A percentile compares a stretch with the other conserved stretches of the same genome.
Conservation (phyloP, 2,329 filamentous ascomycete species). For the Fusarium compactum region DNA sequence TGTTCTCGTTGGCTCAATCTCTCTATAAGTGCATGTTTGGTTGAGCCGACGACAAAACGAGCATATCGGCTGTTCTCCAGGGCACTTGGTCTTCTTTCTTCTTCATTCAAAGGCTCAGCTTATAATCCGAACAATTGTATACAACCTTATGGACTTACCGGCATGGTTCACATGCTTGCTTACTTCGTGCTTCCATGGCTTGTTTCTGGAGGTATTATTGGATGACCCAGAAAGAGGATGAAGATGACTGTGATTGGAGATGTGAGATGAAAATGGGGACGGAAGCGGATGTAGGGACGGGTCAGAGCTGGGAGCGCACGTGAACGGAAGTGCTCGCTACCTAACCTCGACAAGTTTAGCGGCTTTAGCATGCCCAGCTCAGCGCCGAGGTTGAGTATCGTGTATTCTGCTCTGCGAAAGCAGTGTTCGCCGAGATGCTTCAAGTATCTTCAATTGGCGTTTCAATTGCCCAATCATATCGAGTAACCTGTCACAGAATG, state of each 20-base stretch:
- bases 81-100: conserved; percentile 22
- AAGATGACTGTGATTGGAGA: background rate
- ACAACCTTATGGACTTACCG: background rate
- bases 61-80: conserved; percentile 9
- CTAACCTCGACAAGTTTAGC: background rate
- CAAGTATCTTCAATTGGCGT: no score
- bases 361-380: background rate
- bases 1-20: background rate
- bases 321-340: background rate
- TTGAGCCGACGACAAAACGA: conserved; percentile 10
- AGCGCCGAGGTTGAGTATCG: background rate
- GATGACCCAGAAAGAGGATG: no score
- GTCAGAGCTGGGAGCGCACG: background rate
- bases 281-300: background rate
- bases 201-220: background rate
- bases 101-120: background rate
- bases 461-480: background rate
- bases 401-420: background rate
- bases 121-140: accelerated
- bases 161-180: conserved; percentile 21
- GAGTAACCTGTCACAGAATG: no score
- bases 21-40: conserved; percentile 3
- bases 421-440: no score
- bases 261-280: background rate
- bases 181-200: conserved; percentile 15